phyloP scores from a whole-genome alignment of 768 basidiomycete species.

The Tremella fuciformis region DNA sequence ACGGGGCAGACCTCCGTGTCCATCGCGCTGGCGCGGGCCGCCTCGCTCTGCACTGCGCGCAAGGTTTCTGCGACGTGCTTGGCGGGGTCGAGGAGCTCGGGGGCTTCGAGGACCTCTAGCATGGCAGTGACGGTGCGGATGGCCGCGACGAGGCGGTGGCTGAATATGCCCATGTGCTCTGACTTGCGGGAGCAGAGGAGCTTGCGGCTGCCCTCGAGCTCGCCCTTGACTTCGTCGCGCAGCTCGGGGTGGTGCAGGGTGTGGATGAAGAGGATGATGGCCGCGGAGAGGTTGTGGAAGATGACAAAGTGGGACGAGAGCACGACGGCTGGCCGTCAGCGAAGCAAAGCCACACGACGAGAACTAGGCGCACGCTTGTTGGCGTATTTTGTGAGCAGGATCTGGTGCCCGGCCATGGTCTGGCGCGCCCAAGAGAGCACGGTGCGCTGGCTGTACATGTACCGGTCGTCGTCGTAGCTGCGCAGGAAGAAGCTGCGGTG shows the following conservation, averaged over 20 bases:
- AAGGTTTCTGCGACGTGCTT: too few species aligned
- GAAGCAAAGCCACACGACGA: too few species aligned
- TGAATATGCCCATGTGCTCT: too few species aligned
- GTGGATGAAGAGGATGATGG: constrained; percentile 8
- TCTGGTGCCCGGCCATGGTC: constrained; percentile 1
- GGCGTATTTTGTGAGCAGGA: background rate
- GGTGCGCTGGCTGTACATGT: background rate
- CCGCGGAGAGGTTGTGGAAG: constrained; percentile 9
- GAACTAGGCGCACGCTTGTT: constrained; percentile 4
- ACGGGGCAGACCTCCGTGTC: too few species aligned
- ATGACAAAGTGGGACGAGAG: background rate
- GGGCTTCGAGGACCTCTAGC: too few species aligned
- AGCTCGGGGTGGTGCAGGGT: background rate
- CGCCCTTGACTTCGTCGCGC: constrained; percentile 2
- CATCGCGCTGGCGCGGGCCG: too few species aligned
- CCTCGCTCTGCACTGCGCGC: too few species aligned
- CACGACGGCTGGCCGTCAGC: background rate
- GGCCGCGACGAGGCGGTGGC: too few species aligned
- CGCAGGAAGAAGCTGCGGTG: constrained; percentile 9
- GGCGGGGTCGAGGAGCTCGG: too few species aligned
- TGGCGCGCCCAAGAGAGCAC: constrained; percentile 5
- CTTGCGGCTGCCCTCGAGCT: background rate
- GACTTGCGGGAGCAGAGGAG: background rate
- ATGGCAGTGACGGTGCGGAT: too few species aligned
- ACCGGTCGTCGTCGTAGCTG: constrained; percentile 2